Conservation (phyloP, 257 asterid species). For the Lycium ferocissimum region DNA sequence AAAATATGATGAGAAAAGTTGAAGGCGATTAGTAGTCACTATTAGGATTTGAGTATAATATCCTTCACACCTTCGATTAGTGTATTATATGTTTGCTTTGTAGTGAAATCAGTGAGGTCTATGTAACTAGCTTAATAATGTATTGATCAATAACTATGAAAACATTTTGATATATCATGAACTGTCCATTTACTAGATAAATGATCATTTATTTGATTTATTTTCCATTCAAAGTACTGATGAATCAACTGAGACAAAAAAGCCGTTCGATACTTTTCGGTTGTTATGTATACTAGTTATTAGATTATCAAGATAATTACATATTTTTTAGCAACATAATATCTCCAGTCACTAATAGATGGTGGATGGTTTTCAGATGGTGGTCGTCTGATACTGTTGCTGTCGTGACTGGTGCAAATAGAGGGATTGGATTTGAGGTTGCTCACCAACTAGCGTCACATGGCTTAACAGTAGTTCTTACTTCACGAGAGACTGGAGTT, state of each 20-base stretch:
- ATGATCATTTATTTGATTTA: no score
- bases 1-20: neutral
- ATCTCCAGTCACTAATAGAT: neutral
- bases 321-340: no score
- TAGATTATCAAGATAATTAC: no score
- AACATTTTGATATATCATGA: no score
- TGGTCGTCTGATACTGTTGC: constrained; percentile 77
- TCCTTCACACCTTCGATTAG: neutral
- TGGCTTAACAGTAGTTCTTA: constrained; percentile 76
- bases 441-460: constrained; percentile 74
- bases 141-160: neutral
- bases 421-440: constrained; percentile 95
- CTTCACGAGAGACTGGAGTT: constrained; percentile 64
- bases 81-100: neutral
- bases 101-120: no score
- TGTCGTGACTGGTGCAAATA: constrained; percentile 92
- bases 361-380: constrained; percentile 58
- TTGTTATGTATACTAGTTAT: no score
- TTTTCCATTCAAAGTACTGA: no score
- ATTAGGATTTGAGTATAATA: neutral
- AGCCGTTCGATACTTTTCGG: no score
- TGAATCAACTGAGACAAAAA: no score
- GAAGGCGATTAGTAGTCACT: neutral
- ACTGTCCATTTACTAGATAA: no score
- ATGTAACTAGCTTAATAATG: no score